A percentile compares a stretch with the other conserved stretches of the same genome.
Conservation (phyloP, 768 basidiomycete species). For the Pleurotus cornucopiae region DNA sequence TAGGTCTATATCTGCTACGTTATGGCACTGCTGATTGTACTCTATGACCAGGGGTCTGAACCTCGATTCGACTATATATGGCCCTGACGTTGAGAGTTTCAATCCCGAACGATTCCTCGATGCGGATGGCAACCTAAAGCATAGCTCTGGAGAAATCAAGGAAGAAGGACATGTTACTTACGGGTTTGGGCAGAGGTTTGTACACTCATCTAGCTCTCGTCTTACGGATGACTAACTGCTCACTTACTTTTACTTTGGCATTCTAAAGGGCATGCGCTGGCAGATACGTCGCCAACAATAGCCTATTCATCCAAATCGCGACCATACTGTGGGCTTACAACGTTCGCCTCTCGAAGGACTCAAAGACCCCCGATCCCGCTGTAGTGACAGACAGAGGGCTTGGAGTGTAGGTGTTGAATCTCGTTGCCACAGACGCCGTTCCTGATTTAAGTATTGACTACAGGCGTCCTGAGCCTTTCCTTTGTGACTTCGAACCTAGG, state of each 20-base stretch:
- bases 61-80: neutral
- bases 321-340: slow-evolving; percentile 31
- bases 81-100: neutral
- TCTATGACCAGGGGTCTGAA: neutral
- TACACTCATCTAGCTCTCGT: neutral
- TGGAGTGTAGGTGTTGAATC: neutral
- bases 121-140: slow-evolving; percentile 15
- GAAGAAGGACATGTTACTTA: slow-evolving; percentile 30
- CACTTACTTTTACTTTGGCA: too few relatives aligned
- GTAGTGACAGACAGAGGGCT: slow-evolving; percentile 1
- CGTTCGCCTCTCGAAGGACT: slow-evolving; percentile 19
- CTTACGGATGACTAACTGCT: neutral
- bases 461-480: slow-evolving; percentile 7
- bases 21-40: neutral
- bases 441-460: neutral
- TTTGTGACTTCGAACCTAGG: slow-evolving; percentile 1
- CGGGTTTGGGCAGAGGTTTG: slow-evolving; percentile 32
- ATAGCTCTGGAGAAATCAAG: slow-evolving; percentile 18
- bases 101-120: slow-evolving; percentile 15
- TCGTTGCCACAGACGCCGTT: neutral
- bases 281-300: slow-evolving; percentile 29
- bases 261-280: slow-evolving; percentile 25
- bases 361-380: slow-evolving; percentile 7
- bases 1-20: neutral
- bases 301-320: slow-evolving; percentile 29